Base-by-base conservation (phyloP, 106 monocot genomes). In the Chionographis japonica region DNA sequence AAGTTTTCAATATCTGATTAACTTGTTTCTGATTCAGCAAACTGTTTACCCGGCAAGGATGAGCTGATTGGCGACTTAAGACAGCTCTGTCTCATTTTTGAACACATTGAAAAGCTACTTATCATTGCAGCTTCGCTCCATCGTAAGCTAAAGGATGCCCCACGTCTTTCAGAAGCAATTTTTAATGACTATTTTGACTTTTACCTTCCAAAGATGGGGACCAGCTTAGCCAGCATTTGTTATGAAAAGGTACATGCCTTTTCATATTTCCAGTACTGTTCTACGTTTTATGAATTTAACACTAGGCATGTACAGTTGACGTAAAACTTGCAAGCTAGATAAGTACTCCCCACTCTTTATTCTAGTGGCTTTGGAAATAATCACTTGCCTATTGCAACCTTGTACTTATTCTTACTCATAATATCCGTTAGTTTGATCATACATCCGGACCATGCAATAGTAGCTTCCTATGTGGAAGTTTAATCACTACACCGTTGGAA, bases 181-280 rank as follows among this genome's bases (percentile, higher is more conserved):
- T 98, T 93, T 66, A 72, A 62, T 66, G 87, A 90, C 39, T 90
- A 81, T 68, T 93, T 86, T 50, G 77, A 83, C 36, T 98, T 75
- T 72, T 98, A 93, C 73, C 78, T 92, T 79, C 98, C 92, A 58
- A 98, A 85, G 74, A 83, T 98, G 88, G 98, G 93, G 19, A 90
- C 90, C 14, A 71, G 85, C 67, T 90, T 72, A 56, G 60, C 67
- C 73, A 90, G 81, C 61, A 77, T 89, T 58, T 87, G 90, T 75
- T 83, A 77, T 72, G 87, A 98, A 20, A 85, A 98, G 98, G 98
- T 98, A 61, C 42, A 20, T 57, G 12, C 5, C 16, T 54, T 42
- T 5, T 0, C 27, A 46, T n/a, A 41, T 46, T 2, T 10, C 6
- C 15, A n/a, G 11, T 37, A 14, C 7, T 40, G 6, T 54, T 52